These are phyloP conservation scores for Zygosaccharomyces sapae DNA, from an alignment of 1,139 yeast species.

Conservation along the genomic window DNA sequence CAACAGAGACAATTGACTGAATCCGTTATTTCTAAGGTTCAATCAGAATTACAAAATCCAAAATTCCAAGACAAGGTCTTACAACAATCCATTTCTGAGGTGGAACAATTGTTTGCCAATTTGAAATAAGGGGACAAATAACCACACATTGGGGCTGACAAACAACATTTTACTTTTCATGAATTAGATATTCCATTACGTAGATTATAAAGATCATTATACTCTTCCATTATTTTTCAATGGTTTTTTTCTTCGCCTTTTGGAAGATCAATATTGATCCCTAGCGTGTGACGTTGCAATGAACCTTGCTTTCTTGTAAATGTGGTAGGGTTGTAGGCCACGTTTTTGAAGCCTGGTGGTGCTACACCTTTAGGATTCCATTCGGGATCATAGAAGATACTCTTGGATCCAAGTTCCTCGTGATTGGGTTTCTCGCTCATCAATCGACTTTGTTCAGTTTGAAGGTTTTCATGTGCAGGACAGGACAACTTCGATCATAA, in stretches of 20 bases:
- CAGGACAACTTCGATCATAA: constrained; percentile 8
- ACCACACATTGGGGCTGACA: not conserved
- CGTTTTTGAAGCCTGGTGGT: constrained; percentile 31
- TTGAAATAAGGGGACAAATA: constrained; percentile 22
- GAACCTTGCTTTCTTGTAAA: constrained; percentile 18
- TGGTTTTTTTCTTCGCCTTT: not conserved
- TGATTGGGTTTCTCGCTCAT: constrained; percentile 1
- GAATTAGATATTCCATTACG: constrained; percentile 23
- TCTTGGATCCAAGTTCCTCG: constrained; percentile 31
- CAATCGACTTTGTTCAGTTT: constrained; percentile 15
- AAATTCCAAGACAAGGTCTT: constrained; percentile 92
- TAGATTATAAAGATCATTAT: constrained; percentile 3
- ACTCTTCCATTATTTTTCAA: not conserved
- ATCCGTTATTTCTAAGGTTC: constrained; percentile 82
- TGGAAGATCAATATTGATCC: constrained; percentile 20
- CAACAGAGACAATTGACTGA: constrained; percentile 91
- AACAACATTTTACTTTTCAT: constrained; percentile 9
- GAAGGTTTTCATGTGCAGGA: constrained; percentile 31
- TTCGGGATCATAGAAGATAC: constrained; percentile 43
- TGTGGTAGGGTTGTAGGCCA: constrained; percentile 25
- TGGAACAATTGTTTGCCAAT: constrained; percentile 71
- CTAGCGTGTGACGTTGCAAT: constrained; percentile 16
- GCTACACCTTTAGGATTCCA: constrained; percentile 42
- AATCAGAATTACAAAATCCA: constrained; percentile 77
- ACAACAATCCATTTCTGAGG: constrained; percentile 84